Conservation (phyloP, 208 protist species). For the Wallacemonas sp. region DNA sequence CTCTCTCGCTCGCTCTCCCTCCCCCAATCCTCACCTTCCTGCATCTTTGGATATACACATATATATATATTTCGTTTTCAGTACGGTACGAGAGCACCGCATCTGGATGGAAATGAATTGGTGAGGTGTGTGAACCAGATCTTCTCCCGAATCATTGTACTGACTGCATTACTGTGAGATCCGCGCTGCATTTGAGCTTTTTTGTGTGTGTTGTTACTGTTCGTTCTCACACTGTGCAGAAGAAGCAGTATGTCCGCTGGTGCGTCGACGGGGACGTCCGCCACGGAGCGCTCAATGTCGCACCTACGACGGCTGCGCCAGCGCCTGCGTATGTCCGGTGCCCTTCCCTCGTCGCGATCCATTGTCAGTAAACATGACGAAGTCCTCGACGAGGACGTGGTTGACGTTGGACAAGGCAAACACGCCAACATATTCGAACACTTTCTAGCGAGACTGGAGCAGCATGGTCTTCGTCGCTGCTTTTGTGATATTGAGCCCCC, state of each 20-base stretch:
- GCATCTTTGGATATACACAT: too few relatives aligned
- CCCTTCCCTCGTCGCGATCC: constrained; percentile 57
- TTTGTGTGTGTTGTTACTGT: constrained; percentile 20
- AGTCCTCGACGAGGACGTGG: constrained; percentile 30
- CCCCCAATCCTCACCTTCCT: too few relatives aligned
- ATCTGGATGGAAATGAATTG: too few relatives aligned
- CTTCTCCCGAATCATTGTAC: too few relatives aligned
- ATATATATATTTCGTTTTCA: too few relatives aligned
- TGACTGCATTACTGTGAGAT: too few relatives aligned
- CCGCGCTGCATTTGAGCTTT: too few relatives aligned
- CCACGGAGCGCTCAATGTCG: constrained; percentile 13
- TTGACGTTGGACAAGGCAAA: constrained; percentile 67
- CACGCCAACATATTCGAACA: constrained; percentile 60
- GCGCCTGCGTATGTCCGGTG: constrained; percentile 48
- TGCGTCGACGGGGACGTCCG: constrained; percentile 11
- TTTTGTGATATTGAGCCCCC: neutral
- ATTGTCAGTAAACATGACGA: constrained; percentile 35
- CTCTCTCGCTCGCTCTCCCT: too few relatives aligned
- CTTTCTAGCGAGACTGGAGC: constrained; percentile 71
- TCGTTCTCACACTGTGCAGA: neutral
- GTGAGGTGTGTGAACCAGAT: too few relatives aligned
- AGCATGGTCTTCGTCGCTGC: constrained; percentile 80
- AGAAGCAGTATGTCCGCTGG: neutral
- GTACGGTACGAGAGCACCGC: too few relatives aligned
- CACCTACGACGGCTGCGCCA: constrained; percentile 22